phyloP scores from a whole-genome alignment of 2,329 filamentous ascomycete genomes.

The Ceratocystis destructans region DNA sequence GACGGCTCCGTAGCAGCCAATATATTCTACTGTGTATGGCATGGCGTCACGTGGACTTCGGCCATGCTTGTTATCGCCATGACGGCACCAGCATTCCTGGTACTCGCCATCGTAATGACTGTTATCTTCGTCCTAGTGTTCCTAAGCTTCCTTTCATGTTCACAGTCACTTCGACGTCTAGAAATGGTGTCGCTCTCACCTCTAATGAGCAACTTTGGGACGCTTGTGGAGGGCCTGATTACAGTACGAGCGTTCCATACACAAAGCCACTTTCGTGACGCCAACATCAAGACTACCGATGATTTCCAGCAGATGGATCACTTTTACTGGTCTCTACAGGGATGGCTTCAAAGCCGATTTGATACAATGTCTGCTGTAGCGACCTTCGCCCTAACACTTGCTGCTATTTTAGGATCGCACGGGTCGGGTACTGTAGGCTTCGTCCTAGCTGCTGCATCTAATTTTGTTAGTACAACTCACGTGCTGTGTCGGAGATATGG shows the following conservation, averaged over 20 bases:
- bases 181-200: conserved; percentile 85
- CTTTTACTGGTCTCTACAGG: conserved; percentile 83
- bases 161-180: conserved; percentile 66
- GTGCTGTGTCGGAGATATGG: conserved; percentile 67
- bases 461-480: conserved; percentile 58
- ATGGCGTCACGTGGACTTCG: conserved; percentile 55
- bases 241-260: conserved; percentile 76
- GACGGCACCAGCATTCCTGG: conserved; percentile 62
- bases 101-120: conserved; percentile 56
- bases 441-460: conserved; percentile 57
- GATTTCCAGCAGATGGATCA: conserved; percentile 91
- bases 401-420: conserved; percentile 62
- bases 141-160: conserved; percentile 62
- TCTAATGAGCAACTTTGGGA: conserved; percentile 84
- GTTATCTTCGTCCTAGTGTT: conserved; percentile 60
- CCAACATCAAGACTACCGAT: conserved; percentile 69
- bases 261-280: conserved; percentile 63
- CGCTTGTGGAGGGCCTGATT: conserved; percentile 69
- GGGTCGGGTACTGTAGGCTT: conserved; percentile 72
- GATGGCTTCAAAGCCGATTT: conserved; percentile 73
- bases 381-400: conserved; percentile 57
- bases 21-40: conserved; percentile 57
- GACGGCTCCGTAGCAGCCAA: conserved; percentile 73
- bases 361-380: conserved; percentile 57
- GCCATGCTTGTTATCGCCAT: conserved; percentile 66